Percentiles rank a stretch among this genome's conserved stretches.
phyloP scores from a whole-genome alignment of 176 grass and related monocot species.

The Oropetium thomaeum region DNA sequence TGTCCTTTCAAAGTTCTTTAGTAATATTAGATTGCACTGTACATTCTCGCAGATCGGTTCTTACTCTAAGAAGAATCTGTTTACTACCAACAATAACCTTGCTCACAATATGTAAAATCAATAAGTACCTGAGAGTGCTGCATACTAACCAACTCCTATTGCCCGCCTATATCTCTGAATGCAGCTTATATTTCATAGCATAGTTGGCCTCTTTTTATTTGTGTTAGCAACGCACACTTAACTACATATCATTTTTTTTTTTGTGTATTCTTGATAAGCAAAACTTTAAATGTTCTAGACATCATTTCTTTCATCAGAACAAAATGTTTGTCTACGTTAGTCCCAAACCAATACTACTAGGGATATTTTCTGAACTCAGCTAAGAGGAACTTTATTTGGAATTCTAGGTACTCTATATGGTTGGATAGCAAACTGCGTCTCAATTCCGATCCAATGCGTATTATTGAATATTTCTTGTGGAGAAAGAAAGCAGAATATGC shows the following conservation, averaged over 20 bases:
- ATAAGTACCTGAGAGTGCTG: slow-evolving; percentile 1
- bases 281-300: not conserved
- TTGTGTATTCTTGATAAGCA: not conserved
- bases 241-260: not conserved
- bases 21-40: slow-evolving; percentile 20
- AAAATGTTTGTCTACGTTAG: not conserved
- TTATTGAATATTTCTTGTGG: slow-evolving; percentile 94
- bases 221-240: not conserved
- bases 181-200: not conserved
- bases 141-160: not conserved
- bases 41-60: slow-evolving; percentile 67
- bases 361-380: slow-evolving; percentile 3
- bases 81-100: not conserved
- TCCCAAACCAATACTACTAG: not conserved
- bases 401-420: slow-evolving; percentile 84
- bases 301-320: no score
- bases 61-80: slow-evolving; percentile 68
- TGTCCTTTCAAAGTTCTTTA: slow-evolving; percentile 1
- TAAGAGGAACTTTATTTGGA: slow-evolving; percentile 24
- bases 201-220: slow-evolving; percentile 3
- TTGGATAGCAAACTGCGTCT: slow-evolving; percentile 92
- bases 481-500: slow-evolving; percentile 80
- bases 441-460: slow-evolving; percentile 79
- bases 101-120: not conserved
- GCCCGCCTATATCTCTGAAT: not conserved